Evolutionary conservation across 2,329 filamentous ascomycete genomes (phyloP), one percentile per base, ranked within the genome.

Genomic region (Fusarium incarnatum): DNA sequence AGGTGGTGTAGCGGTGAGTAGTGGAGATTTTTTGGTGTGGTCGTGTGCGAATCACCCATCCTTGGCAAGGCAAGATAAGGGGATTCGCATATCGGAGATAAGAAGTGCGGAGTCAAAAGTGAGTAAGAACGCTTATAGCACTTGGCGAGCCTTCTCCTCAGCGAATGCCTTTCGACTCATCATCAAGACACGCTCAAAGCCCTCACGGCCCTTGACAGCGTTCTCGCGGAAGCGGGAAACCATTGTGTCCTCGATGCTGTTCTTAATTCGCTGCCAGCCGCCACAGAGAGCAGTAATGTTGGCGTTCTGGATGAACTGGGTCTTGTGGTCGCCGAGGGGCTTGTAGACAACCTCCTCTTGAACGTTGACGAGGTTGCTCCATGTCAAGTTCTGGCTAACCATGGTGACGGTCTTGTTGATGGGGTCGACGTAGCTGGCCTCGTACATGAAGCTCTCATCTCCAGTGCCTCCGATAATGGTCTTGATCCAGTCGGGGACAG

Each of bases 211-310:
- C 82, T 93, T 94, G 73, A 86, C 86, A 25, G 96, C 95, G 77
- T 99, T 99, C 81, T 99, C 94, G 73, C 89, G 88, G 84, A 99
- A 99, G 57, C 94, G 86, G 71, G 92, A 92, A 46, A 98, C 92
- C 44, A 94, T 92, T 55, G 93, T 90, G 75, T 98, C 94, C 84
- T 99, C 96, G 75, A 99, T 97, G 79, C 91, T 93, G 82, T 96
- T 97, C 86, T 94, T 96, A 79, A 98, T 94, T 78, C 94, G 94
- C 83, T 98, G 93, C 94, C 96, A 99, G 67, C 96, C 96, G 73
- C 96, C 95, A 80, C 94, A 97, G 12, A 98, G 85, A 1, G 96
- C 96, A 3, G 94, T 97, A 78, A 99, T 95, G 81, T 94, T 90
- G 41, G 96, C 96, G 67, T 94, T 91, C 83, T 99, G 96, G 49